These are phyloP conservation scores for Lathyrus sativus DNA, from an alignment of 306 rosid species.

Conservation along the genomic window DNA sequence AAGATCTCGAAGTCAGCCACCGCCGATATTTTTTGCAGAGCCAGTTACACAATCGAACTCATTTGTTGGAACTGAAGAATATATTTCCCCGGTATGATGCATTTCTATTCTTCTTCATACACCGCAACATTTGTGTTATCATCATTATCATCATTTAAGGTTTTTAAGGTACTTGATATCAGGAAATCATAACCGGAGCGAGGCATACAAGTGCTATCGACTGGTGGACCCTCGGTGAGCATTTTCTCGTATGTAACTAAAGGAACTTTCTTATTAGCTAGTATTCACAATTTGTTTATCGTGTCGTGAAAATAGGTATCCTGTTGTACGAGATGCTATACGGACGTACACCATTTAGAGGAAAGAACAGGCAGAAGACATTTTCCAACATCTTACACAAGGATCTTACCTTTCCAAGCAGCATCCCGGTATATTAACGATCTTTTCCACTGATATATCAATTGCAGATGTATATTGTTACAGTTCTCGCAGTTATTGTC, in stretches of 20 bases:
- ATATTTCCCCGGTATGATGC: constrained; percentile 91
- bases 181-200: constrained; percentile 89
- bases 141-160: constrained; percentile 33
- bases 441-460: background rate
- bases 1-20: constrained; percentile 64
- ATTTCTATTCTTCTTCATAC: constrained; percentile 24
- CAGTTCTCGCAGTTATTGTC: background rate
- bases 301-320: constrained; percentile 61
- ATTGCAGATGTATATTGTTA: background rate
- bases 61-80: constrained; percentile 96
- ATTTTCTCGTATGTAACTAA: background rate
- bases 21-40: constrained; percentile 76
- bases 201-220: constrained; percentile 88
- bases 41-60: constrained; percentile 78
- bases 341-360: constrained; percentile 94
- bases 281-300: constrained; percentile 21
- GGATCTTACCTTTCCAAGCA: constrained; percentile 93
- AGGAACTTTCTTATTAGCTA: background rate
- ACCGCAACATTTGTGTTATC: background rate
- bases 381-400: constrained; percentile 85
- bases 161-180: constrained; percentile 55
- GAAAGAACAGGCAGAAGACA: constrained; percentile 87
- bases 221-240: constrained; percentile 98
- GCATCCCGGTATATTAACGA: constrained; percentile 57
- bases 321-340: constrained; percentile 94